Percentiles rank a stretch among this genome's conserved stretches.
Evolutionary conservation across 768 basidiomycete genomes (phyloP).

Genomic region (Psilocybe cyanescens): DNA sequence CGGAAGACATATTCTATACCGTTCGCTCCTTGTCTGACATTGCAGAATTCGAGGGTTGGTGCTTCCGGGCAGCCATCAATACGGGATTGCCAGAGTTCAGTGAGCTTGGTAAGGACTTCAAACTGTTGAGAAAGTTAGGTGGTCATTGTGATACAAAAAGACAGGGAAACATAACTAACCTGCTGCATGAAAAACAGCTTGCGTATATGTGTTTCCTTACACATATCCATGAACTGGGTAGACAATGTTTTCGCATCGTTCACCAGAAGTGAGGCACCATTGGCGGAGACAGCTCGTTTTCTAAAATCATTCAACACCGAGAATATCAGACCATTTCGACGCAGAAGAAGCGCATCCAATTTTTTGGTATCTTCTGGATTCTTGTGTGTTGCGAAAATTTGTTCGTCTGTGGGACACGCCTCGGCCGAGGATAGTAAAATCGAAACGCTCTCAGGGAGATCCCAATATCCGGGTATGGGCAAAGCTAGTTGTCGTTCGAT

Average conservation of each 20-base stretch:
- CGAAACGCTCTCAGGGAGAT: constrained; percentile 42
- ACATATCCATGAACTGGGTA: constrained; percentile 51
- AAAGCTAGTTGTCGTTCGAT: constrained; percentile 47
- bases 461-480: constrained; percentile 53
- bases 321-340: constrained; percentile 39
- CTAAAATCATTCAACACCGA: constrained; percentile 38
- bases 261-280: constrained; percentile 37
- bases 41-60: constrained; percentile 44
- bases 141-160: not conserved
- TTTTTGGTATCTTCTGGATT: constrained; percentile 12
- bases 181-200: constrained; percentile 60
- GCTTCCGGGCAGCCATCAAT: constrained; percentile 55
- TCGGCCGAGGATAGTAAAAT: constrained; percentile 26
- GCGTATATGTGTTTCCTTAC: constrained; percentile 43
- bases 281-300: constrained; percentile 25
- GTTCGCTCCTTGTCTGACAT: constrained; percentile 26
- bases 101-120: constrained; percentile 49
- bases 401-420: constrained; percentile 42
- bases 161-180: constrained; percentile 28
- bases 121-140: constrained; percentile 34
- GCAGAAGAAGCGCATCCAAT: constrained; percentile 30
- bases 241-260: constrained; percentile 45
- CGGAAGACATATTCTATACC: constrained; percentile 41
- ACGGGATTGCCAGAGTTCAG: constrained; percentile 49
- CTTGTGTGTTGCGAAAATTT: constrained; percentile 37